Conservation (phyloP, 192 early-diverging fungal species). For the Backusella morwellensis region DNA sequence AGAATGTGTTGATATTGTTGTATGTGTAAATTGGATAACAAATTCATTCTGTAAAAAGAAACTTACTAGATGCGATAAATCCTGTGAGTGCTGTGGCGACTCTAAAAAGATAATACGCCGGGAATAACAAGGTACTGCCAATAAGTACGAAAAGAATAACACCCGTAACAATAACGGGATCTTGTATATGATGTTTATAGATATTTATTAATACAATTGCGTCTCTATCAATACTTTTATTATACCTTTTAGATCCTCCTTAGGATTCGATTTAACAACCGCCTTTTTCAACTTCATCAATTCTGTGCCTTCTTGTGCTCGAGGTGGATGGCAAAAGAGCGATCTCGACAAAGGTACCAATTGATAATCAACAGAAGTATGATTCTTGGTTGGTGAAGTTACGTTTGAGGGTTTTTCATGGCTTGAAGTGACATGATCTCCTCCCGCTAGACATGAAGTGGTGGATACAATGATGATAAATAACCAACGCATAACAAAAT, state of each 20-base stretch:
- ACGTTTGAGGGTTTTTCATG: background rate
- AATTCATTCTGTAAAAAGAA: too few relatives aligned
- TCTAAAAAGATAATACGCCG: constrained; percentile 42
- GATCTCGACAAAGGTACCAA: background rate
- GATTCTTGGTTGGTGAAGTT: background rate
- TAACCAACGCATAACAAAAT: background rate
- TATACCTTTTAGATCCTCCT: background rate
- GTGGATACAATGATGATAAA: background rate
- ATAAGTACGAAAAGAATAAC: background rate
- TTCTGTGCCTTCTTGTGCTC: background rate
- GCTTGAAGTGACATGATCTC: background rate
- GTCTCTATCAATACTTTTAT: too few relatives aligned
- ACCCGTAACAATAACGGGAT: background rate
- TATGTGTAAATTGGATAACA: too few relatives aligned
- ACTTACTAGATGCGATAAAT: constrained; percentile 21
- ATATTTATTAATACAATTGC: too few relatives aligned
- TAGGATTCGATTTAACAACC: background rate
- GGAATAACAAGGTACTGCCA: constrained; percentile 21
- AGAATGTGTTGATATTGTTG: too few relatives aligned
- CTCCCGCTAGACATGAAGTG: background rate
- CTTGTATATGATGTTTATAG: background rate
- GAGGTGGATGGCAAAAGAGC: background rate
- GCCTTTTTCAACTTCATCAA: background rate
- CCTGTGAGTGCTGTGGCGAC: constrained; percentile 35
- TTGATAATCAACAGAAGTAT: background rate